Evolutionary conservation across 371 early-diverging fungal species (phyloP), one percentile per base, ranked within the genome.

Genomic region (Vittaforma corneae): DNA sequence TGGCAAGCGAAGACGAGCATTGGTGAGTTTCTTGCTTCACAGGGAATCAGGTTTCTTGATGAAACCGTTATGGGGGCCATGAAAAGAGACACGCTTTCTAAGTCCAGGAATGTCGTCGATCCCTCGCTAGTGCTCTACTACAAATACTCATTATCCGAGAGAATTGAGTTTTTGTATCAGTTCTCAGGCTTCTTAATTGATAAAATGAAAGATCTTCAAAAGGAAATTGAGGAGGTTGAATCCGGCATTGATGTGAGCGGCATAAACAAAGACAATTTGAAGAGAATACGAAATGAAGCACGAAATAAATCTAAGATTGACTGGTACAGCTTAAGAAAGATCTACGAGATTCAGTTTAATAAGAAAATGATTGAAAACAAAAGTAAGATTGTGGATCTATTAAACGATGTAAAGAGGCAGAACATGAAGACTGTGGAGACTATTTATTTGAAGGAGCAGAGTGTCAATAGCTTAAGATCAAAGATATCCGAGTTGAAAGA

Each of bases 21-120:
- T 52, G 34, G 38, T 57, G 75, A 71, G 18, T 33, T 61, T 26
- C 48, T 75, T 26, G 24, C 48, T 18, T 40, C 38, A 18, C 18
- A 29, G 2, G 75, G 68, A 5, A 72, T 75, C 22, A 0, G 72
- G 1, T 75, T 75, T 65, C 40, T 72, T 1, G 71, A 75, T 64
- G 54, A 65, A 26, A 37, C 64, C 9, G 56, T 68, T 0, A 20
- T 55, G 2, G 29, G 34, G 3, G 47, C 20, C 26, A 57, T 45
- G 52, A 14, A 68, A 20, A 45, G 68, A 62, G 58, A 65, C 11
- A 75, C 75, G 20, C 26, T 71, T 26, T 63, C 66, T 35, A 72
- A 72, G 37, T 55, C 68, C 4, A 61, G 28, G 45, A 72, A 67
- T 33, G 62, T 30, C 35, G 71, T 74, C 2, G 60, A 61, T 66